These are phyloP conservation scores for Kodamaea leandrae DNA, from an alignment of 805 yeast genomes.

Conservation along the genomic window DNA sequence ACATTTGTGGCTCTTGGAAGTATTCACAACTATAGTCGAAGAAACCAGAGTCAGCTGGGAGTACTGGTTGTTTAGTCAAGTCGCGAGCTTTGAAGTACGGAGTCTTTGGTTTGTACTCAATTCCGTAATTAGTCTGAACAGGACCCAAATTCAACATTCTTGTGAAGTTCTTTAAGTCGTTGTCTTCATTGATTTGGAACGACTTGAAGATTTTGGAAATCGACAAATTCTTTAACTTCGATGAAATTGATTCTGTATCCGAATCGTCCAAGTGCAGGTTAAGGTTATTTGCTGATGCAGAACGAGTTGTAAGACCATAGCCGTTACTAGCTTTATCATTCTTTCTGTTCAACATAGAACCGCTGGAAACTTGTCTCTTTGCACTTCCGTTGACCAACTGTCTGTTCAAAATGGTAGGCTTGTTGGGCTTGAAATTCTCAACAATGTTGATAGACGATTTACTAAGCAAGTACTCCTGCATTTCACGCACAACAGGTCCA, in stretches of 20 bases:
- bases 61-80: constrained; percentile 33
- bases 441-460: constrained; percentile 42
- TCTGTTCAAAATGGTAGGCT: constrained; percentile 34
- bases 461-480: constrained; percentile 62
- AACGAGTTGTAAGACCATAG: constrained; percentile 24
- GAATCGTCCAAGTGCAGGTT: constrained; percentile 15
- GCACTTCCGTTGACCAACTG: constrained; percentile 19
- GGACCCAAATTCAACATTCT: constrained; percentile 39
- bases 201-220: constrained; percentile 35
- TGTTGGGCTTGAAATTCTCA: constrained; percentile 39
- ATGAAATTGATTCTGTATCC: constrained; percentile 32
- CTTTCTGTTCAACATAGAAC: constrained; percentile 20
- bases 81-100: constrained; percentile 49
- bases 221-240: constrained; percentile 32
- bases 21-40: constrained; percentile 81
- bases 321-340: constrained; percentile 29
- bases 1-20: constrained; percentile 95
- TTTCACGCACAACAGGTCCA: constrained; percentile 59
- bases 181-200: constrained; percentile 41
- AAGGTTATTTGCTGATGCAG: constrained; percentile 25
- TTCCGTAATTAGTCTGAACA: constrained; percentile 33
- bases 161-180: constrained; percentile 36
- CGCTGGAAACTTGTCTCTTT: constrained; percentile 25
- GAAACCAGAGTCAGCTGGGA: constrained; percentile 62
- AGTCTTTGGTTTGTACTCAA: constrained; percentile 54